These are phyloP conservation scores for Haplosporangium sp. DNA, from an alignment of 371 early-diverging fungal species.

Conservation along the genomic window DNA sequence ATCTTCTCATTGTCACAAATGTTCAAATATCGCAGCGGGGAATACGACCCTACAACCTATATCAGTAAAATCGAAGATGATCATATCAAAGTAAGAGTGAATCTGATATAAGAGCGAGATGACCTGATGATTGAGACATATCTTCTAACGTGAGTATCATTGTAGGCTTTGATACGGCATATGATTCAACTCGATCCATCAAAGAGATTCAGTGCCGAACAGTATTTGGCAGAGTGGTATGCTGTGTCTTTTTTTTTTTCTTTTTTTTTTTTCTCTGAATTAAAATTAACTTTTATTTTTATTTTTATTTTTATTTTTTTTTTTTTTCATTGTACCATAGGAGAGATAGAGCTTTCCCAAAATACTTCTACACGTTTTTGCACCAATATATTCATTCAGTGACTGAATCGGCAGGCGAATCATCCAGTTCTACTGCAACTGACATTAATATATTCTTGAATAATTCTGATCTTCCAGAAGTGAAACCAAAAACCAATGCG, in stretches of 20 bases:
- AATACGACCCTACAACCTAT: constrained; percentile 74
- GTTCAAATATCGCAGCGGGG: constrained; percentile 85
- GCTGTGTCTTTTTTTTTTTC: background rate
- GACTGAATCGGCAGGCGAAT: constrained; percentile 65
- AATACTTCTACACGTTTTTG: constrained; percentile 81
- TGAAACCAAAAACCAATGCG: constrained; percentile 63
- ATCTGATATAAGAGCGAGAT: background rate
- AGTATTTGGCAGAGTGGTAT: constrained; percentile 81
- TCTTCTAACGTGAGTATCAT: background rate
- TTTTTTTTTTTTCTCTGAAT: too few species aligned
- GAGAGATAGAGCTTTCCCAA: constrained; percentile 83
- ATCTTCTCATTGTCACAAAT: constrained; percentile 92
- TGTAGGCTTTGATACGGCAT: constrained; percentile 74
- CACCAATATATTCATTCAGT: constrained; percentile 81
- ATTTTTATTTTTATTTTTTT: too few species aligned
- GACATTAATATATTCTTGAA: constrained; percentile 23
- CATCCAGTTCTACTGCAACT: constrained; percentile 29
- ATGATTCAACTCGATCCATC: constrained; percentile 91
- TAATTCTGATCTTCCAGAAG: constrained; percentile 19
- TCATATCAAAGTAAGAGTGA: constrained; percentile 72
- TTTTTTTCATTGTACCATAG: constrained; percentile 35
- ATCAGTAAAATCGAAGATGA: constrained; percentile 87
- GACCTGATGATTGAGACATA: background rate
- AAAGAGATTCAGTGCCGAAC: constrained; percentile 75
- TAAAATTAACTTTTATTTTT: too few species aligned